Conservation (phyloP, 345 rosid genomes). For the Anastatica hierochuntica region DNA sequence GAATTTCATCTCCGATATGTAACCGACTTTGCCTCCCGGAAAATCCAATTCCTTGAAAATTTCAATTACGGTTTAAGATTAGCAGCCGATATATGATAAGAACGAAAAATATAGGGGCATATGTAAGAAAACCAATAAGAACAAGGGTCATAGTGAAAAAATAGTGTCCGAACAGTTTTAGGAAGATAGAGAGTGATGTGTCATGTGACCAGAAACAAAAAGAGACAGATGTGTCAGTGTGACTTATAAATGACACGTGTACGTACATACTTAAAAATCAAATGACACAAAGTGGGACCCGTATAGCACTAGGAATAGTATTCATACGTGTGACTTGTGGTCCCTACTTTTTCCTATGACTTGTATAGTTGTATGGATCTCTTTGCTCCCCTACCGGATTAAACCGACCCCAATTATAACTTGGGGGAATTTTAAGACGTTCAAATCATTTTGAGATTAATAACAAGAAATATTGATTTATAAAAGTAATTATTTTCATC, state of each 20-base stretch:
- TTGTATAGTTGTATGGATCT: not conserved
- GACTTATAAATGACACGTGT: constrained; percentile 3
- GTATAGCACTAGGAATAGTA: not conserved
- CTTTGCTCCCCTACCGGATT: not conserved
- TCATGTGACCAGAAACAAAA: no score
- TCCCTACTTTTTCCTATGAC: not conserved
- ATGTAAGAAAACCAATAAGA: not conserved
- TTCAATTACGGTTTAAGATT: not conserved
- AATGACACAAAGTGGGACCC: constrained; percentile 7
- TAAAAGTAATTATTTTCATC: not conserved
- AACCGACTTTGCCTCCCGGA: constrained; percentile 66
- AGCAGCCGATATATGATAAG: not conserved
- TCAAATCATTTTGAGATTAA: not conserved
- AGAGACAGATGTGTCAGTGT: no score
- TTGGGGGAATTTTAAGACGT: not conserved
- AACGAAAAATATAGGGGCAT: not conserved
- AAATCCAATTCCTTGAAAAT: constrained; percentile 46
- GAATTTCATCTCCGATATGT: constrained; percentile 40
- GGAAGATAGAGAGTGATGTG: not conserved
- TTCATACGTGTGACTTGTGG: not conserved
- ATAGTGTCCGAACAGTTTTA: not conserved
- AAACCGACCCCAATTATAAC: not conserved
- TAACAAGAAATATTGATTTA: not conserved
- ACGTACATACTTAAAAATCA: not conserved
- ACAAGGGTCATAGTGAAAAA: not conserved